Evolutionary conservation across 169 alveolate genomes (phyloP), one percentile per base, ranked within the genome.

Genomic region (Babesia bovis): DNA sequence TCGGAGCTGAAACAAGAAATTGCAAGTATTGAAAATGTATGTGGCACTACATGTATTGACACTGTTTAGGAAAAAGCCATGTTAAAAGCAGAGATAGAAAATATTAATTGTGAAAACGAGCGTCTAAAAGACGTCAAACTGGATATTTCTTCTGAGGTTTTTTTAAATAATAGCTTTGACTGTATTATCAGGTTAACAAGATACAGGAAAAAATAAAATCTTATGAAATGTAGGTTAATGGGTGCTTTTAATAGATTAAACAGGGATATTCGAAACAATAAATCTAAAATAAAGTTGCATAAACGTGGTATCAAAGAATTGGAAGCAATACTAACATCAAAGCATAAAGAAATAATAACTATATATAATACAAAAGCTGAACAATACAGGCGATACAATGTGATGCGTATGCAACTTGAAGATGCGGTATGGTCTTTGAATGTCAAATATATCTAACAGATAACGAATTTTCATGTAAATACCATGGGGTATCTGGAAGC

Each of bases 1-100:
- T 10, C 49, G 3, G 30, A 5, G 42, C 50, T 30, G 2, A 2
- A 25, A 60, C 32, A 63, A 21, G 61, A 63, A 26, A 19, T 63
- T 4, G 50, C 28, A 26, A 21, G 21, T 17, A 5, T 63, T n/a
- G 61, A 63, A 44, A 63, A 49, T 21, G 73, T 63, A 25, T 26
- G 59, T 21, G 10, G 33, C 1, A 17, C 7, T 25, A 1, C 2
- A 0, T 4, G 1, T 23, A 9, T 23, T 25, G 44, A 41, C 26
- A 1, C 28, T 4, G 17, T 23, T 23, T 44, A 63, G 73, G 73
- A 63, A 47, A 23, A 45, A n/a, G 4, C 58, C 50, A 30, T 7
- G 3, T 4, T 9, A 63, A 9, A 3, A 5, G 25, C 17, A 25
- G 28, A 36, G 4, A 58, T 63, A 0, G 51, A 1, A 4, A 50